Evolutionary conservation across 352 stramenopile species (phyloP), one percentile per base, ranked within the genome.

Genomic region (Phytophthora pinifolia): DNA sequence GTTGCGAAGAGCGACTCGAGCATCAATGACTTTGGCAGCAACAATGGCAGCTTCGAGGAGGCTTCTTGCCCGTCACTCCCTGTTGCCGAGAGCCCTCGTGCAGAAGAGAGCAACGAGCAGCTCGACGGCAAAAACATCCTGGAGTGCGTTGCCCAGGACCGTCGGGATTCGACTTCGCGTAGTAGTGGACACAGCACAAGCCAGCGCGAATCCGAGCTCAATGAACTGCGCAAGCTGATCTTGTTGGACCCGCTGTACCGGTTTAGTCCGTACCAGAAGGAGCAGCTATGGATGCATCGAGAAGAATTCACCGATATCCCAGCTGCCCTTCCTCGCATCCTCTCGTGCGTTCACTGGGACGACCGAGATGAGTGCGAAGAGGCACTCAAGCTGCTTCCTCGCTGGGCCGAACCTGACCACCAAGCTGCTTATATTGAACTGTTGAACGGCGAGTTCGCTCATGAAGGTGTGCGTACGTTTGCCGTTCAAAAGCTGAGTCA

Each of bases 271-370:
- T 93, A 90, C 54, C 83, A 95, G 50, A 91, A 93, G 51, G 67
- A 83, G 29, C 76, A 91, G 52, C 74, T 95, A 46, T 95, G 86
- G 86, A 73, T 72, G 25, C 72, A 93, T 45, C 83, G 83, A 32
- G 75, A 92, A 22, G 83, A 93, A 57, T 92, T 91, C 18, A 75
- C 89, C 17, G 77, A 92, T 48, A 77, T 90, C 25, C 69, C 80
- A 5, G 63, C 71, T 12, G 85, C 83, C 1, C 65, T 95, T 18
- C 86, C 86, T n/a, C 82, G 83, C 4, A 74, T 95, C 13, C 59
- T 95, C 8, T 88, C 81, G 2, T 94, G 83, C 43, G 77, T 92
- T 15, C 72, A 93, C 54, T 95, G 86, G 86, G 79, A 76, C 25
- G 79, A 92, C 49, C 67, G 72, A 10, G 68, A 75, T 48, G 81